Evolutionary conservation across 1,139 yeast species (phyloP), one percentile per base, ranked within the genome.

Genomic region (Pneumocystis murina): DNA sequence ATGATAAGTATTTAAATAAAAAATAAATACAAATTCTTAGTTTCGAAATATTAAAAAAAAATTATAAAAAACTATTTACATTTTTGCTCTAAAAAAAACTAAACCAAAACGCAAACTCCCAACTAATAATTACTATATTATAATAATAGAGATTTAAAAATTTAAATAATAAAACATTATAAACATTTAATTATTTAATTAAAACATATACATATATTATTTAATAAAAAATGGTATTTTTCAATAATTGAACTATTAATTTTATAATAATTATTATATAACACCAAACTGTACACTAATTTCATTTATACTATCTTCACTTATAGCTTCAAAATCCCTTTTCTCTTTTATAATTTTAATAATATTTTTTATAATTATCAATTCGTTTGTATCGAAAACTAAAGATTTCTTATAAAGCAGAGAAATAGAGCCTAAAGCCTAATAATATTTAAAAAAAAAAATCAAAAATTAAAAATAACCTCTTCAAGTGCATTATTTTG

Each of bases 1-100:
- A 79, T 80, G n/a, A 4, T 28, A 48, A 48, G 35, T 48, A 48
- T 20, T 43, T 6, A 17, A 43, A 20, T 48, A 24, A 24, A 24
- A 24, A 48, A 48, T 33, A 33, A 6, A 4, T 20, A 24, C n/a
- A 48, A 48, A 48, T 24, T 16, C 14, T 17, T 6, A 38, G 10
- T 48, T 48, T 48, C 55, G 55, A 48, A 20, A 12, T 24, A 48
- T 12, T 24, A 10, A 48, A 48, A 33, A 28, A 48, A 17, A 3
- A 48, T 24, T 20, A 48, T 8, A 24, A 48, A 48, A 48, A 48
- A 43, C 35, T 33, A 7, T 33, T 33, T 33, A 33, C 8, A 33
- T 33, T 33, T 33, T 33, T 33, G 8, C 35, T 33, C 35, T 33
- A 33, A 33, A 33, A 33, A 33, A 33, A 33, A 33, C 35, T 33